Conservation (phyloP, 2,329 filamentous ascomycete species). For the Fusarium piperis region DNA sequence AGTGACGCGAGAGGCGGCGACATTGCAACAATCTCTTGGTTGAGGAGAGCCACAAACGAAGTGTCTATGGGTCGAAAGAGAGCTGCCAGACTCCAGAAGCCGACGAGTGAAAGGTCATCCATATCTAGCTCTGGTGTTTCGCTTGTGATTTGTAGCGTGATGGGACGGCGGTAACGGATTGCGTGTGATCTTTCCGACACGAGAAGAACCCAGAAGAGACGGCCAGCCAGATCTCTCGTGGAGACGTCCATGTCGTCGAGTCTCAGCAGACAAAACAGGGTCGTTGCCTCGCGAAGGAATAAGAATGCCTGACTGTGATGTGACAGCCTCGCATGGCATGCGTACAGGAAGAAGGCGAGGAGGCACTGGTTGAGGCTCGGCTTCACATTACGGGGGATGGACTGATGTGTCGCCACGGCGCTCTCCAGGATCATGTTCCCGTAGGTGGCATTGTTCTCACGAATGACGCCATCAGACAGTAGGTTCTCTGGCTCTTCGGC, state of each 20-base stretch:
- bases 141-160: conserved; percentile 54
- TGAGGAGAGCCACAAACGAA: conserved; percentile 53
- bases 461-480: conserved; percentile 46
- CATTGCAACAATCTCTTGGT: conserved; percentile 49
- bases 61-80: conserved; percentile 55
- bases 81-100: conserved; percentile 53
- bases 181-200: conserved; percentile 57
- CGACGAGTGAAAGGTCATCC: conserved; percentile 45
- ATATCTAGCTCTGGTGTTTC: conserved; percentile 47
- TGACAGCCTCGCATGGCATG: conserved; percentile 53
- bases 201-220: conserved; percentile 56
- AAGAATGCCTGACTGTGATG: conserved; percentile 56
- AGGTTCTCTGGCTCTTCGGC: conserved; percentile 49
- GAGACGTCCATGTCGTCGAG: conserved; percentile 41
- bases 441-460: conserved; percentile 50
- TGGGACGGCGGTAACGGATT: conserved; percentile 55
- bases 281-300: conserved; percentile 56
- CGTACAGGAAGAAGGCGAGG: conserved; percentile 56
- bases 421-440: conserved; percentile 52
- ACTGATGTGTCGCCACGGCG: conserved; percentile 48
- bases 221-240: conserved; percentile 42
- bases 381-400: conserved; percentile 45
- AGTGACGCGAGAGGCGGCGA: conserved; percentile 46
- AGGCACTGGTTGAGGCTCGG: conserved; percentile 53
- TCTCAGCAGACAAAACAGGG: conserved; percentile 49